Conservation (phyloP, 495 filamentous ascomycete species). For the Penicillium bialowiezense region DNA sequence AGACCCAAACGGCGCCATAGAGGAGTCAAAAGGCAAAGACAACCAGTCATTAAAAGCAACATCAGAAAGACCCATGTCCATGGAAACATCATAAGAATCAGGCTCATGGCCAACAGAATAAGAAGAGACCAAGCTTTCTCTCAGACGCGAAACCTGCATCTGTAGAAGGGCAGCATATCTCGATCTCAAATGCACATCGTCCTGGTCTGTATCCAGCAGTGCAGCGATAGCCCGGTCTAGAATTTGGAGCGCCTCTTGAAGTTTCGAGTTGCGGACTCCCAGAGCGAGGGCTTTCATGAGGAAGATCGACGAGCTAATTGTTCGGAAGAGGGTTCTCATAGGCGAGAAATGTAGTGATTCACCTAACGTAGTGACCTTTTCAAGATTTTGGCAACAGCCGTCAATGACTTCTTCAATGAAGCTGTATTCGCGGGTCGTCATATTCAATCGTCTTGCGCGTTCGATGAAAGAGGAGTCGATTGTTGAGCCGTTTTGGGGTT, state of each 20-base stretch:
- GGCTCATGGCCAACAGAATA: neutral
- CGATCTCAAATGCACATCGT: conserved; percentile 37
- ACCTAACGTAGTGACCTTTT: conserved; percentile 15
- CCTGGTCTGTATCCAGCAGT: conserved; percentile 27
- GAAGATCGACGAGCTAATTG: conserved; percentile 39
- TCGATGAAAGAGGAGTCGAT: conserved; percentile 14
- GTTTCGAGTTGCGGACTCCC: conserved; percentile 29
- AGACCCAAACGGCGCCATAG: conserved; percentile 35
- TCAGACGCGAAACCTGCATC: conserved; percentile 20
- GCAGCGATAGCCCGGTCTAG: conserved; percentile 32
- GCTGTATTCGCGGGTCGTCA: conserved; percentile 25
- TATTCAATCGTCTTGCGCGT: conserved; percentile 8
- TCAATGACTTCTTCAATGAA: conserved; percentile 42
- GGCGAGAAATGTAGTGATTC: conserved; percentile 29
- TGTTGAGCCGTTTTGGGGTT: conserved; percentile 4
- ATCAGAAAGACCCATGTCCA: conserved; percentile 8
- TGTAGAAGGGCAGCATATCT: conserved; percentile 36
- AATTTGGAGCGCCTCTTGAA: conserved; percentile 33
- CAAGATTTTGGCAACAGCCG: conserved; percentile 28
- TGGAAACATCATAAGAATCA: neutral
- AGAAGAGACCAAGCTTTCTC: conserved; percentile 14
- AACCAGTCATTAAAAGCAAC: conserved; percentile 29
- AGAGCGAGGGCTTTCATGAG: conserved; percentile 40
- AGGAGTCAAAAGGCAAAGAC: conserved; percentile 33
- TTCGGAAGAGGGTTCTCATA: conserved; percentile 35